phyloP scores from a whole-genome alignment of 139 green algal species.

The Desmodesmus armatus region DNA sequence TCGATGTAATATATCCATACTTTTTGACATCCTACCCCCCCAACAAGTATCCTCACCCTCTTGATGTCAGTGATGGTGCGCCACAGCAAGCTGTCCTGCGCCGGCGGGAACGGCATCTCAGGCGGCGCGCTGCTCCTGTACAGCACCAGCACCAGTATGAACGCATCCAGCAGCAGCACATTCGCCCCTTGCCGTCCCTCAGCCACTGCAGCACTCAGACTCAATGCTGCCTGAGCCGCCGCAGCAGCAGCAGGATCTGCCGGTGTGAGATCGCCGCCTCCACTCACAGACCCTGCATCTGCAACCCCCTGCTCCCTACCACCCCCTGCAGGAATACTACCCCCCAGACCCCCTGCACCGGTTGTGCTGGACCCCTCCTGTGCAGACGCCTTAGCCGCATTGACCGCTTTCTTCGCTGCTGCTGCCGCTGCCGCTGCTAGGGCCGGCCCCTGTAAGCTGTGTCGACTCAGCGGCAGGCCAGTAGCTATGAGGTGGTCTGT shows the following conservation, averaged over 20 bases:
- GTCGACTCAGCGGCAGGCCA: not conserved
- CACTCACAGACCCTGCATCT: not conserved
- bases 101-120: not conserved
- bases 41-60: conserved; percentile 4
- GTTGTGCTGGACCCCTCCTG: not conserved
- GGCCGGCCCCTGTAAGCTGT: conserved; percentile 29
- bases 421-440: conserved; percentile 26
- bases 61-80: conserved; percentile 10
- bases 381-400: not conserved
- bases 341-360: not conserved
- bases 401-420: not conserved
- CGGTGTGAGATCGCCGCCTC: not conserved
- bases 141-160: conserved; percentile 72
- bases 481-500: conserved; percentile 25
- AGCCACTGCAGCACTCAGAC: conserved; percentile 75
- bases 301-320: not conserved
- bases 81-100: conserved; percentile 31
- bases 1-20: not conserved
- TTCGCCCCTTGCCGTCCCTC: conserved; percentile 65
- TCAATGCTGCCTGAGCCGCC: conserved; percentile 24
- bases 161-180: conserved; percentile 92
- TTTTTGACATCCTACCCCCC: no score
- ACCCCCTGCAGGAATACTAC: not conserved
- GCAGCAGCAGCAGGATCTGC: not conserved
- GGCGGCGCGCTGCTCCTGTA: conserved; percentile 38